Conservation (phyloP, 1,139 yeast species). For the Taphrina pruni region DNA sequence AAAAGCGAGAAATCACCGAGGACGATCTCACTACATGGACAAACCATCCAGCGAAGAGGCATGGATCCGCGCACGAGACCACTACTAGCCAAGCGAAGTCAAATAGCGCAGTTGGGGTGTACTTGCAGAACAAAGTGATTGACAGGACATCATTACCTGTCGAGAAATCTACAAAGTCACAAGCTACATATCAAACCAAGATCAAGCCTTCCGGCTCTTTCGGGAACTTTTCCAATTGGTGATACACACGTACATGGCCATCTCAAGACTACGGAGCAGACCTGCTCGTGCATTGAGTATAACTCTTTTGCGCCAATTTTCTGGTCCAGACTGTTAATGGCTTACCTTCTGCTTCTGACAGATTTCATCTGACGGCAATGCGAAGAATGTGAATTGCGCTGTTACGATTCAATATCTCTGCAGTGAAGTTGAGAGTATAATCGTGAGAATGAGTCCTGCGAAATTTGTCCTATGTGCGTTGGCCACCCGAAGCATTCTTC, state of each 20-base stretch:
- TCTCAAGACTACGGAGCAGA: too few relatives aligned
- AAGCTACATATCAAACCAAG: not conserved
- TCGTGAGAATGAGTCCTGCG: too few relatives aligned
- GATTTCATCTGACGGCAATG: too few relatives aligned
- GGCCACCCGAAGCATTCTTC: too few relatives aligned
- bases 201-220: not conserved
- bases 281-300: too few relatives aligned
- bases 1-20: constrained; percentile 30
- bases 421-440: too few relatives aligned
- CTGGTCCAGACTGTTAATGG: too few relatives aligned
- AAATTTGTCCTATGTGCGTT: too few relatives aligned
- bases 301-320: too few relatives aligned
- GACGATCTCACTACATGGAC: constrained; percentile 47
- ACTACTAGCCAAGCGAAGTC: not conserved
- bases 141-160: not conserved
- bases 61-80: not conserved
- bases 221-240: constrained; percentile 17
- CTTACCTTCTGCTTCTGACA: too few relatives aligned
- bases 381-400: too few relatives aligned
- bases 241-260: not conserved
- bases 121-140: not conserved
- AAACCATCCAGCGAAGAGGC: constrained; percentile 16
- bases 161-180: not conserved
- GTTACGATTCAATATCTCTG: too few relatives aligned
- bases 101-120: not conserved